These are phyloP conservation scores for Didymella arachidicola DNA, from an alignment of 2,329 filamentous ascomycete genomes.

Conservation along the genomic window DNA sequence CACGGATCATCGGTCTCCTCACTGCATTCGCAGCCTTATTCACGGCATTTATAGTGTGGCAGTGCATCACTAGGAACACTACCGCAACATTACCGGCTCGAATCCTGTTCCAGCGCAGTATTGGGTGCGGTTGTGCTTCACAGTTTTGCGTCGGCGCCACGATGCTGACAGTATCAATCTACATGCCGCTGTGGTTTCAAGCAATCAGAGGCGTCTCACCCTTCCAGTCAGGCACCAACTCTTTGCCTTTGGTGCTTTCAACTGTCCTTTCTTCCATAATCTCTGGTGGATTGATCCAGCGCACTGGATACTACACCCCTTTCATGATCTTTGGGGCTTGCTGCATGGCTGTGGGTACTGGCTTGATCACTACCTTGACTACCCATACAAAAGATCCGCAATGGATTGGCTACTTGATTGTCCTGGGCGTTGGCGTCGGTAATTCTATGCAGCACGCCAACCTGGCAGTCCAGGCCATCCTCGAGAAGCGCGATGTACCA, in stretches of 20 bases:
- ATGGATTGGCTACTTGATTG: constrained; percentile 45
- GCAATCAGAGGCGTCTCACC: constrained; percentile 56
- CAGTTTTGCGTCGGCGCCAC: constrained; percentile 52
- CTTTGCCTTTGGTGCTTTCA: constrained; percentile 55
- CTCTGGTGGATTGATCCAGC: constrained; percentile 50
- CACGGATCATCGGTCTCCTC: constrained; percentile 53
- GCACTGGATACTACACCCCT: constrained; percentile 57
- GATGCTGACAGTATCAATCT: constrained; percentile 51
- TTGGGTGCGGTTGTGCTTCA: constrained; percentile 51
- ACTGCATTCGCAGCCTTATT: constrained; percentile 52
- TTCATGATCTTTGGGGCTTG: constrained; percentile 55
- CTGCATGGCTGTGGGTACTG: constrained; percentile 55
- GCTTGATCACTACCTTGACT: constrained; percentile 54
- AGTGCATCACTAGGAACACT: constrained; percentile 50
- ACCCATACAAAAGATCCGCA: constrained; percentile 40
- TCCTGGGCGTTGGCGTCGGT: constrained; percentile 51
- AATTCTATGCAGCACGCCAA: constrained; percentile 55
- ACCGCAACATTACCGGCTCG: constrained; percentile 55
- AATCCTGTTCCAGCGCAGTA: constrained; percentile 53
- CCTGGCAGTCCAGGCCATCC: constrained; percentile 54
- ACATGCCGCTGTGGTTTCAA: constrained; percentile 57
- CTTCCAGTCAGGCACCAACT: constrained; percentile 55
- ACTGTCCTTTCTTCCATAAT: constrained; percentile 54
- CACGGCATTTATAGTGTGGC: constrained; percentile 50
- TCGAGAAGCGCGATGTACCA: constrained; percentile 52